Base-by-base conservation (phyloP, 345 rosid genomes). In the Rhodamnia rubescens region DNA sequence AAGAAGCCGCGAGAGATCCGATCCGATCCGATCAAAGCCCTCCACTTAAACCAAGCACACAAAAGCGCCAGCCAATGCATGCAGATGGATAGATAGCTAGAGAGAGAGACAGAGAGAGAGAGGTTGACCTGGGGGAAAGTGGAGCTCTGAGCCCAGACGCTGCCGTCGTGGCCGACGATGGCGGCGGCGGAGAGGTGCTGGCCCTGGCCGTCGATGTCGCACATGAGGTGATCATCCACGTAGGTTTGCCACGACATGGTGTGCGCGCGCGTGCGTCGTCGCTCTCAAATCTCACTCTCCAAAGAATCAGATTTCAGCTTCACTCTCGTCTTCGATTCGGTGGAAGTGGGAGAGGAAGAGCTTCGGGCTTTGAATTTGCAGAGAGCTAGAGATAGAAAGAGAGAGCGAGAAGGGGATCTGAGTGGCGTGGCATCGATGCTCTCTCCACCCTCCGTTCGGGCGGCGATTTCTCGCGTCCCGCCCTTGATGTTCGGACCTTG, bases 231-330 rank as follows among this genome's bases (percentile, higher is more conserved):
- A 8, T 95, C 98, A 50, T 95, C 97, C 11, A 95, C 95, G 90
- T 94, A 95, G 36, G 95, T 89, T 88, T 95, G 98, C 98, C 98
- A 94, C 94, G 98, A 95, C 98, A 95, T 95, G 86, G 87, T 91
- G 18, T 2, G 36, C 69, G 29, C 47, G 11, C 75, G 61, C 18
- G 64, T 26, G 26, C 53, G 58, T 8, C 52, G n/a, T 18, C 53
- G 20, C 54, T 44, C 56, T 22, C 50, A 12, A 21, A 52, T 82
- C 47, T 82, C 84, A 4, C 42, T 51, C 59, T 55, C 26, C 5
- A 69, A 3, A 32, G 78, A 11, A 18, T 32, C 78, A 22, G 78
- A 2, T 8, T 36, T 18, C 78, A 22, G 12, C 21, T 36, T 16
- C 74, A 16, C 78, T 32, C 36, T 69, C 42, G 78, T 32, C 44